phyloP scores from a whole-genome alignment of 1,139 yeast species.

The Lodderomyces elongisporus region DNA sequence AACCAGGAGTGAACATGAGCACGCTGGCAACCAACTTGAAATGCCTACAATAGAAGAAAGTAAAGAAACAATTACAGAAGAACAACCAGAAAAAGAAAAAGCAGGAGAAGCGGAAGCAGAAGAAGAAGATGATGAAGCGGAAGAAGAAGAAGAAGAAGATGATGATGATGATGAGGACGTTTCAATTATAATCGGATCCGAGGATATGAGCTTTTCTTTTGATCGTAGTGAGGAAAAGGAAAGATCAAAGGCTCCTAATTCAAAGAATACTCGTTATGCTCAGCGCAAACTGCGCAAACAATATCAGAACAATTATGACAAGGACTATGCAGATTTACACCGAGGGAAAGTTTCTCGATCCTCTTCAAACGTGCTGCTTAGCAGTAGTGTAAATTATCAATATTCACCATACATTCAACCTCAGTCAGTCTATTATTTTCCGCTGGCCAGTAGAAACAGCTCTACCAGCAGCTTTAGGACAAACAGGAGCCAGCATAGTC shows the following conservation, averaged over 20 bases:
- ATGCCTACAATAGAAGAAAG: slow-evolving; percentile 16
- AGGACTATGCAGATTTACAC: slow-evolving; percentile 10
- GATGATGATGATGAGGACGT: slow-evolving; percentile 41
- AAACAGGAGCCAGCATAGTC: slow-evolving; percentile 9
- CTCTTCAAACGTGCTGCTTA: slow-evolving; percentile 23
- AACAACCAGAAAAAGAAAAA: slow-evolving; percentile 6
- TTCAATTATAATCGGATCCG: slow-evolving; percentile 40
- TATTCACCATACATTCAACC: slow-evolving; percentile 19
- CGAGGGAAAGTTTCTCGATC: slow-evolving; percentile 16
- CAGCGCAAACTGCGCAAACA: slow-evolving; percentile 11
- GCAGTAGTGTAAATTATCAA: slow-evolving; percentile 10
- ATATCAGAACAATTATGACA: slow-evolving; percentile 10
- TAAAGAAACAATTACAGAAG: slow-evolving; percentile 9
- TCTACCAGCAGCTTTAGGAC: slow-evolving; percentile 10
- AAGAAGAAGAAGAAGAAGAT: slow-evolving; percentile 25
- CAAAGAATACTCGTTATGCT: too few relatives aligned
- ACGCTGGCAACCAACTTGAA: slow-evolving; percentile 6
- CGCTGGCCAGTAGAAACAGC: slow-evolving; percentile 9
- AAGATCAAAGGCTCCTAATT: too few relatives aligned
- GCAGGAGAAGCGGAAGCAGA: slow-evolving; percentile 17
- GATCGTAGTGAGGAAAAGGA: too few relatives aligned
- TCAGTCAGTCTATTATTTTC: slow-evolving; percentile 14
- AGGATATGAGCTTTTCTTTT: too few relatives aligned
- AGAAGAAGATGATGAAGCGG: slow-evolving; percentile 31
- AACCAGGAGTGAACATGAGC: slow-evolving; percentile 3